Evolutionary conservation across 2,329 filamentous ascomycete species (phyloP).

Genomic region (Colletotrichum chrysophilum): DNA sequence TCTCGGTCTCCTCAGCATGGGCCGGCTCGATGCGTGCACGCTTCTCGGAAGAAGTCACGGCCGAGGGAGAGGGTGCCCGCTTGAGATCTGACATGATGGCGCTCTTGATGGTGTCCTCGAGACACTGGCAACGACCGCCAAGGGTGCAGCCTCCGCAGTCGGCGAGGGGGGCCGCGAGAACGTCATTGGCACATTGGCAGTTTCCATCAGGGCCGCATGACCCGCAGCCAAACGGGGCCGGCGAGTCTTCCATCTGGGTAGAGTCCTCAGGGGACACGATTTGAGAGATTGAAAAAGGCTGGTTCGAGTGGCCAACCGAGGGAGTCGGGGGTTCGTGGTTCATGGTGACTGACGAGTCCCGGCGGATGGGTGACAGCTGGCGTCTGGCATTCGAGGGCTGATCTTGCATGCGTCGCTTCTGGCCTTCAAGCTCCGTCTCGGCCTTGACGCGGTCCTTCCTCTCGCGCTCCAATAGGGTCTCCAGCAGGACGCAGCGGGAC

Average conservation of each 20-base stretch:
- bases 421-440: constrained; percentile 43
- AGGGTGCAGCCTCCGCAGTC: constrained; percentile 72
- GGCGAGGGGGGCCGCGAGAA: constrained; percentile 55
- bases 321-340: constrained; percentile 28
- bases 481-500: constrained; percentile 64
- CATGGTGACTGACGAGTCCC: neutral
- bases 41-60: constrained; percentile 55
- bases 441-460: constrained; percentile 51
- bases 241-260: constrained; percentile 34
- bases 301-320: constrained; percentile 36
- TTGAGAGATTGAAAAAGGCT: constrained; percentile 60
- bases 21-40: constrained; percentile 55
- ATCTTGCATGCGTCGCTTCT: constrained; percentile 20
- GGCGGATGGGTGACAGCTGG: constrained; percentile 19
- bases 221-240: constrained; percentile 55
- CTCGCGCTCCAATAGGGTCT: constrained; percentile 67
- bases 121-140: constrained; percentile 67
- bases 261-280: constrained; percentile 61
- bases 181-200: constrained; percentile 66
- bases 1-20: constrained; percentile 64
- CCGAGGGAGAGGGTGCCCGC: constrained; percentile 53
- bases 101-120: constrained; percentile 63
- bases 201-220: constrained; percentile 56
- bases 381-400: constrained; percentile 25
- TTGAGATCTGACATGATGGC: constrained; percentile 52